Evolutionary conservation across 306 rosid genomes (phyloP).

Genomic region (Vicia sativa): DNA sequence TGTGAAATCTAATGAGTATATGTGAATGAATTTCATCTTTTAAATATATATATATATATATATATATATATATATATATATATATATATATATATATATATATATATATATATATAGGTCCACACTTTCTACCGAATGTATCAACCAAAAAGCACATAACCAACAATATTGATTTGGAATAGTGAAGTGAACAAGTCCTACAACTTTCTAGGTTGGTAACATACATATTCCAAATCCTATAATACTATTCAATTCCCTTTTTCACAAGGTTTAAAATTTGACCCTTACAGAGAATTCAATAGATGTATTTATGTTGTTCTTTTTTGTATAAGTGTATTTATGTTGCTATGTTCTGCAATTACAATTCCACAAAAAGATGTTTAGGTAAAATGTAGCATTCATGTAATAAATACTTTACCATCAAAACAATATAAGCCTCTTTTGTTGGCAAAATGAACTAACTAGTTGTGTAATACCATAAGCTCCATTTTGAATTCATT

Average conservation of each 20-base stretch:
- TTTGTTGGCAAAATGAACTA: conserved; percentile 27
- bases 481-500: conserved; percentile 2
- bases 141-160: conserved; percentile 29
- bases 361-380: neutral
- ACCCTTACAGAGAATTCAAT: conserved; percentile 22
- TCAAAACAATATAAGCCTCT: conserved; percentile 8
- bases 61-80: too few relatives aligned
- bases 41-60: too few relatives aligned
- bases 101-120: conserved; percentile 14
- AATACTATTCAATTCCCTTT: conserved; percentile 31
- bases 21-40: too few relatives aligned
- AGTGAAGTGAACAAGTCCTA: neutral
- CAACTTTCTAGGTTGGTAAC: conserved; percentile 23
- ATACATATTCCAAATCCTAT: conserved; percentile 9
- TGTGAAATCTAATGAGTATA: too few relatives aligned
- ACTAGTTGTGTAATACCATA: neutral
- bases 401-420: conserved; percentile 25
- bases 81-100: too few relatives aligned
- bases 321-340: neutral
- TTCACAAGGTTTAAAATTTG: conserved; percentile 7
- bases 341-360: conserved; percentile 16
- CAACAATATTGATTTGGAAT: conserved; percentile 21
- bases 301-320: conserved; percentile 10
- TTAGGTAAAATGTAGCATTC: conserved; percentile 31
- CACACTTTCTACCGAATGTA: conserved; percentile 34